A percentile compares a stretch with the other conserved stretches of the same genome.
Evolutionary conservation across 371 early-diverging fungal genomes (phyloP).

Genomic region (Mortierella sp.): DNA sequence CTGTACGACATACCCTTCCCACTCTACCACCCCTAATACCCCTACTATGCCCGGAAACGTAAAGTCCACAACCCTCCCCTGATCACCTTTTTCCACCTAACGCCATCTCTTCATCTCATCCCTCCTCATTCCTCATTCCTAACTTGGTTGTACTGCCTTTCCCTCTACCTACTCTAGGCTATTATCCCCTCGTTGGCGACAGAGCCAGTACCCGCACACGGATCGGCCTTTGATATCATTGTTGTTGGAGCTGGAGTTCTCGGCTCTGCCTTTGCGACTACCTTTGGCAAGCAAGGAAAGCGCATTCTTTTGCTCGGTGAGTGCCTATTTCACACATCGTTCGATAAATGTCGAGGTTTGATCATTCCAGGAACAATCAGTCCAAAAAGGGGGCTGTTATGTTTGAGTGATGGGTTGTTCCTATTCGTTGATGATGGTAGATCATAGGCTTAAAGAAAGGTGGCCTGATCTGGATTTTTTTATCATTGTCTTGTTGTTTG

Average conservation of each 20-base stretch:
- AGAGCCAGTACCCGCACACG: slow-evolving; percentile 33
- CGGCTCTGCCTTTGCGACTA: slow-evolving; percentile 87
- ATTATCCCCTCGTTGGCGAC: slow-evolving; percentile 39
- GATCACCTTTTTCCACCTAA: background rate
- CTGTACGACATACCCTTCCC: slow-evolving; percentile 6
- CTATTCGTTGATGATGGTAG: background rate
- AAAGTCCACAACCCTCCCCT: slow-evolving; percentile 6
- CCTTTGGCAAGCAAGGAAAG: slow-evolving; percentile 79
- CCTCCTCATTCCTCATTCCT: background rate
- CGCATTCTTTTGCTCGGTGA: slow-evolving; percentile 78
- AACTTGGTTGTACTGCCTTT: background rate
- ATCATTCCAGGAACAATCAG: background rate
- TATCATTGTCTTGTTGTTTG: background rate
- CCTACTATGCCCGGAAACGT: slow-evolving; percentile 50
- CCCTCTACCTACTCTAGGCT: slow-evolving; percentile 24
- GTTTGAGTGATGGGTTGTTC: background rate
- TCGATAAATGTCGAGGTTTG: slow-evolving; percentile 55
- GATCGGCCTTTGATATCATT: slow-evolving; percentile 77
- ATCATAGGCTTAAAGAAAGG: slow-evolving; percentile 3
- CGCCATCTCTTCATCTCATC: background rate
- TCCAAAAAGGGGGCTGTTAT: background rate
- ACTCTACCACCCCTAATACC: background rate
- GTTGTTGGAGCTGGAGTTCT: slow-evolving; percentile 94
- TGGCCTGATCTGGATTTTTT: slow-evolving; percentile 7
- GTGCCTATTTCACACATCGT: slow-evolving; percentile 9